Conservation (phyloP, 805 yeast genomes). For the Barnettozyma salicaria region DNA sequence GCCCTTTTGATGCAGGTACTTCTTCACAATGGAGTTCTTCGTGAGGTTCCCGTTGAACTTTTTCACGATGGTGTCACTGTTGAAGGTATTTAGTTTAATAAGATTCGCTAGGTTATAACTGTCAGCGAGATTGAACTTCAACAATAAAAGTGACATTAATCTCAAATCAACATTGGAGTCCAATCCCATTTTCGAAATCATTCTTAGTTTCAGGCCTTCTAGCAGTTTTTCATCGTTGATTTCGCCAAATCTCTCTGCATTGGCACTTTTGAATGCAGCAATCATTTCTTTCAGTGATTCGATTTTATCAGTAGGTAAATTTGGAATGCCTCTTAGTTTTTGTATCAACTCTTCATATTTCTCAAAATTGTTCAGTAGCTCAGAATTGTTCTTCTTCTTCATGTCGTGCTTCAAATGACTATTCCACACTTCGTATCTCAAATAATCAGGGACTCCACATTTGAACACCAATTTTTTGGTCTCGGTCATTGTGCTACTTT, state of each 20-base stretch:
- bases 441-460: constrained; percentile 20
- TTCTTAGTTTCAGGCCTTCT: constrained; percentile 29
- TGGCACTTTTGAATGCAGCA: constrained; percentile 14
- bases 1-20: constrained; percentile 10
- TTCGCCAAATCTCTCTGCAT: constrained; percentile 13
- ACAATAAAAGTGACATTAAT: constrained; percentile 23
- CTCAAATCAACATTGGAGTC: constrained; percentile 30
- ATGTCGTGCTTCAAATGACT: constrained; percentile 9
- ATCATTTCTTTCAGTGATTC: constrained; percentile 18
- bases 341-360: constrained; percentile 32
- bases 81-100: constrained; percentile 15
- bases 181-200: constrained; percentile 32
- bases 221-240: constrained; percentile 21
- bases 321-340: constrained; percentile 7
- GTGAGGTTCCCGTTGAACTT: constrained; percentile 19
- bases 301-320: constrained; percentile 21
- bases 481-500: constrained; percentile 15
- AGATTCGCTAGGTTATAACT: constrained; percentile 18
- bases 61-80: constrained; percentile 9
- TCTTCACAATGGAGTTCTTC: constrained; percentile 13
- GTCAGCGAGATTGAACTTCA: constrained; percentile 21
- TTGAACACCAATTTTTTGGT: constrained; percentile 21
- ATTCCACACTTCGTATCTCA: constrained; percentile 21
- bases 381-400: constrained; percentile 11
- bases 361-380: constrained; percentile 24